phyloP scores from a whole-genome alignment of 129 eudicot species.

The Helichrysum umbraculigerum region DNA sequence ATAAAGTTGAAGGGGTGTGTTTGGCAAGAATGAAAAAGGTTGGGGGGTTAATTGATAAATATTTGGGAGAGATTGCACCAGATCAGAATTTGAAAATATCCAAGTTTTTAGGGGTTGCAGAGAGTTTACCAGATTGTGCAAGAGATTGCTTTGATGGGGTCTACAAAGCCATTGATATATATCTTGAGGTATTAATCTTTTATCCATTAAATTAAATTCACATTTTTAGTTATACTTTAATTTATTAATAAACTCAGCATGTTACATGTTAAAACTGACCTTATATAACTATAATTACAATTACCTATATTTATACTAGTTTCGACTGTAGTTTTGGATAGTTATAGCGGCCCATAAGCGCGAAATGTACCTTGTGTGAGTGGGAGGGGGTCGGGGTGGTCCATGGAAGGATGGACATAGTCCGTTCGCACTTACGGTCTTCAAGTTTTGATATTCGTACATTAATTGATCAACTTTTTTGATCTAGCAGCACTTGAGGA shows the following conservation, averaged over 20 bases:
- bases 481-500: too few relatives aligned
- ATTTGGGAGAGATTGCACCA: constrained; percentile 86
- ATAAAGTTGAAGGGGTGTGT: constrained; percentile 38
- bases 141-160: constrained; percentile 87
- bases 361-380: too few relatives aligned
- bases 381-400: too few relatives aligned
- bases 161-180: constrained; percentile 89
- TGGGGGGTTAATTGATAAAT: constrained; percentile 70
- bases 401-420: too few relatives aligned
- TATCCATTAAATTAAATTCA: neutral
- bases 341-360: too few relatives aligned
- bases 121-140: constrained; percentile 78
- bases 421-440: too few relatives aligned
- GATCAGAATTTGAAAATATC: constrained; percentile 76
- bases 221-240: neutral
- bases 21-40: constrained; percentile 61
- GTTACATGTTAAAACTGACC: neutral
- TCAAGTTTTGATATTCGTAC: neutral
- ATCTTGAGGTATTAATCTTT: constrained; percentile 65
- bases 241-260: neutral
- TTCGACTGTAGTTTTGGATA: too few relatives aligned
- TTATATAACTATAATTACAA: too few relatives aligned
- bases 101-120: constrained; percentile 82
- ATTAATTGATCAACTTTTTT: neutral
- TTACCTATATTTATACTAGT: too few relatives aligned